phyloP scores from a whole-genome alignment of 305 asterid species.

The Fraxinus xanthoxyloides region DNA sequence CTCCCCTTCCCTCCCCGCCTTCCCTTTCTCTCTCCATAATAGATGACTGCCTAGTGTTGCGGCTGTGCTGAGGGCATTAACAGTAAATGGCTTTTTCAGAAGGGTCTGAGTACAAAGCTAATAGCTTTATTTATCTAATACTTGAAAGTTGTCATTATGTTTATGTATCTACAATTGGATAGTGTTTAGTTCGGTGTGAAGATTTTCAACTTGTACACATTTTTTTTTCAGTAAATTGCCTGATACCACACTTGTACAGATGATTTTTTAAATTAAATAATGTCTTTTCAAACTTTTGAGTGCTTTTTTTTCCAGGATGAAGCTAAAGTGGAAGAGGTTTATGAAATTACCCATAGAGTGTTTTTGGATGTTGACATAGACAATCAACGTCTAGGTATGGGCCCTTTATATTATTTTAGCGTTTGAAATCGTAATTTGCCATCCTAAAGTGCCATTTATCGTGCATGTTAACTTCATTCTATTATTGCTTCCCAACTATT shows the following conservation, averaged over 20 bases:
- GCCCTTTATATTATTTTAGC: background rate
- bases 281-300: background rate
- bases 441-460: background rate
- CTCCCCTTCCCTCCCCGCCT: background rate
- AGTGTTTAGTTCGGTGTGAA: background rate
- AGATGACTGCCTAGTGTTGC: background rate
- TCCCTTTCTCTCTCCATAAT: background rate
- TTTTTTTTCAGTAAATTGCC: background rate
- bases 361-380: conserved; percentile 48
- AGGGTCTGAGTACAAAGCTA: background rate
- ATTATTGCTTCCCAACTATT: background rate
- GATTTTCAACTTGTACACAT: background rate
- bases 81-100: background rate
- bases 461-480: background rate
- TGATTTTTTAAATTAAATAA: background rate
- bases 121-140: background rate
- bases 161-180: background rate
- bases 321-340: conserved; percentile 52
- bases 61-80: background rate
- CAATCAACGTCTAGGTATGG: conserved; percentile 62
- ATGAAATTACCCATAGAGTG: conserved; percentile 75
- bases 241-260: background rate
- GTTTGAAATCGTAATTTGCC: background rate
- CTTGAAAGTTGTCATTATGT: background rate
- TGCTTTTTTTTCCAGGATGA: conserved; percentile 39